These are phyloP conservation scores for Thalia dealbata DNA, from an alignment of 176 grass and related monocot genomes.

Conservation along the genomic window DNA sequence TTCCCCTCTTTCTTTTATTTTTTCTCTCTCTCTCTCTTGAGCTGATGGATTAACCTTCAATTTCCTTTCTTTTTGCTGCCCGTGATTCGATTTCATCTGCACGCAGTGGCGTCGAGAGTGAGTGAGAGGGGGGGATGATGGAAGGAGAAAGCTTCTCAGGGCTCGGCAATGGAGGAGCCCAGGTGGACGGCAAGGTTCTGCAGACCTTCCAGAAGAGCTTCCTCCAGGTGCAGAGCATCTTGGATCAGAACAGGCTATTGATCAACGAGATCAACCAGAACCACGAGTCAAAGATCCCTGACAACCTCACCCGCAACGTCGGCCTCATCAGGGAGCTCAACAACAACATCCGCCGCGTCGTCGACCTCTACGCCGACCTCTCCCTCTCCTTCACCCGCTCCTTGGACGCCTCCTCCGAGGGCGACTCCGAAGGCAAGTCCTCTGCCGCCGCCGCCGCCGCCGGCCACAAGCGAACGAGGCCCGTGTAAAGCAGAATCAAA, in stretches of 20 bases:
- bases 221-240: constrained; percentile 37
- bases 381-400: constrained; percentile 30
- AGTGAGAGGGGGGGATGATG: neutral
- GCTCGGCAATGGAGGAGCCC: neutral
- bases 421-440: constrained; percentile 3
- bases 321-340: constrained; percentile 56
- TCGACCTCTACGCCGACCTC: constrained; percentile 44
- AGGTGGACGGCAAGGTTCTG: constrained; percentile 16
- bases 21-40: neutral
- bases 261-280: constrained; percentile 69
- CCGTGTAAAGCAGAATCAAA: neutral
- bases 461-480: constrained; percentile 22
- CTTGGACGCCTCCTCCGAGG: constrained; percentile 7
- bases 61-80: neutral
- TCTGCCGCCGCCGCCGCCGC: constrained; percentile 15
- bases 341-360: constrained; percentile 42
- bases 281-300: constrained; percentile 33
- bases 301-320: constrained; percentile 42
- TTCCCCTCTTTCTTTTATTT: neutral
- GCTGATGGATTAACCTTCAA: neutral
- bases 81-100: neutral
- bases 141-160: constrained; percentile 5
- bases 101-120: neutral
- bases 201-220: constrained; percentile 32
- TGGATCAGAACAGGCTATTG: constrained; percentile 45